Conservation (phyloP, 805 yeast species). For the Candida caryicola region DNA sequence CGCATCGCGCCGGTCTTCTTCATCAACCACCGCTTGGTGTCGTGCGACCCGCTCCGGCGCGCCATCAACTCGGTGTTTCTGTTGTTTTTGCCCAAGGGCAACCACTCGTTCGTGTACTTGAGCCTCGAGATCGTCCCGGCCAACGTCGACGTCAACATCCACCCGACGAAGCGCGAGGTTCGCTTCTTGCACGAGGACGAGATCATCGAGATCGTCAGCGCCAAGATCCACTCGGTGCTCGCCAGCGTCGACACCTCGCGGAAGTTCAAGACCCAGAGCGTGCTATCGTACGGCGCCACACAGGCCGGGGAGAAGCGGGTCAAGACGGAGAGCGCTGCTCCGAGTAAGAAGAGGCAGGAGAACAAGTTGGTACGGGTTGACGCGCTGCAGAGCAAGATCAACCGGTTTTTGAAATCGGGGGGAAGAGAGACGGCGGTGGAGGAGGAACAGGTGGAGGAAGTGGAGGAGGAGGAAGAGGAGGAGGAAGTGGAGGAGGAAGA, state of each 20-base stretch:
- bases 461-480: neutral
- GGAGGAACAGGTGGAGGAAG: slow-evolving; percentile 1
- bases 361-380: slow-evolving; percentile 72
- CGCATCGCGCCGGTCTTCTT: slow-evolving; percentile 69
- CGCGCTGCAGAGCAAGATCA: slow-evolving; percentile 49
- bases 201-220: slow-evolving; percentile 61
- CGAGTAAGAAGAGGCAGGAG: slow-evolving; percentile 49
- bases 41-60: slow-evolving; percentile 75
- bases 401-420: slow-evolving; percentile 9
- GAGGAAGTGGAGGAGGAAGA: neutral
- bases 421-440: neutral
- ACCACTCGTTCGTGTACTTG: slow-evolving; percentile 72
- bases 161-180: slow-evolving; percentile 94
- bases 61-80: slow-evolving; percentile 63
- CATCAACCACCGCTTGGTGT: slow-evolving; percentile 78
- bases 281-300: slow-evolving; percentile 20
- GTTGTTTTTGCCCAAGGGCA: slow-evolving; percentile 72
- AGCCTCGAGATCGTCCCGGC: slow-evolving; percentile 63
- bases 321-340: slow-evolving; percentile 5
- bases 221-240: slow-evolving; percentile 48
- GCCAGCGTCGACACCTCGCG: slow-evolving; percentile 64
- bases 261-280: slow-evolving; percentile 62
- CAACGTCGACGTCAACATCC: slow-evolving; percentile 88
- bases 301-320: slow-evolving; percentile 10
- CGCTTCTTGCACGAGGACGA: slow-evolving; percentile 83